Conservation (phyloP, 352 stramenopile species). For the Phytophthora sp. region DNA sequence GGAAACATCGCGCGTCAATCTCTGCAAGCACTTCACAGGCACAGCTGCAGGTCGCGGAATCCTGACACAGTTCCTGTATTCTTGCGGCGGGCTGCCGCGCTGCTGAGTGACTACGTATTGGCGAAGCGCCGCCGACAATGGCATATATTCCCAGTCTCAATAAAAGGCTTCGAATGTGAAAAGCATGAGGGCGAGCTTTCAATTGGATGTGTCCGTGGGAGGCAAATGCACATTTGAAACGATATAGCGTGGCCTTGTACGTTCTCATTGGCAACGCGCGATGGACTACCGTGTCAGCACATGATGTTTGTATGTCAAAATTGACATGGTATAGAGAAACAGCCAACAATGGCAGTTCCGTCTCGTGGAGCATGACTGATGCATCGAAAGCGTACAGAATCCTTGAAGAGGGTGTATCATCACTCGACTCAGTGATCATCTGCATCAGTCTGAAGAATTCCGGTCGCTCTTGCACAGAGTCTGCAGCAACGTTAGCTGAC, state of each 20-base stretch:
- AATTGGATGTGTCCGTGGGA: background rate
- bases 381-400: background rate
- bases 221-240: background rate
- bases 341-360: background rate
- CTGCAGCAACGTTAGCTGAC: background rate
- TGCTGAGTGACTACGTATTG: background rate
- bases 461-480: background rate
- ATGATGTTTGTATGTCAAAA: background rate
- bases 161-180: background rate
- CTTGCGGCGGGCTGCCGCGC: background rate
- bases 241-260: background rate
- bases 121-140: background rate
- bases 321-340: background rate
- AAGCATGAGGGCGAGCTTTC: background rate
- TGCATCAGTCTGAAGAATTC: background rate
- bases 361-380: background rate
- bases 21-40: background rate
- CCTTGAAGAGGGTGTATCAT: background rate
- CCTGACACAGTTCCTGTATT: background rate
- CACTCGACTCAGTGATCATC: background rate
- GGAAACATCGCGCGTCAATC: background rate
- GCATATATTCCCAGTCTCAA: background rate
- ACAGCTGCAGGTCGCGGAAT: background rate
- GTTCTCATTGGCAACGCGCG: background rate
- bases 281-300: background rate